Evolutionary conservation across 177 flowering plant genomes (phyloP), one percentile per base, ranked within the genome.

Genomic region (Vitis hybrid): DNA sequence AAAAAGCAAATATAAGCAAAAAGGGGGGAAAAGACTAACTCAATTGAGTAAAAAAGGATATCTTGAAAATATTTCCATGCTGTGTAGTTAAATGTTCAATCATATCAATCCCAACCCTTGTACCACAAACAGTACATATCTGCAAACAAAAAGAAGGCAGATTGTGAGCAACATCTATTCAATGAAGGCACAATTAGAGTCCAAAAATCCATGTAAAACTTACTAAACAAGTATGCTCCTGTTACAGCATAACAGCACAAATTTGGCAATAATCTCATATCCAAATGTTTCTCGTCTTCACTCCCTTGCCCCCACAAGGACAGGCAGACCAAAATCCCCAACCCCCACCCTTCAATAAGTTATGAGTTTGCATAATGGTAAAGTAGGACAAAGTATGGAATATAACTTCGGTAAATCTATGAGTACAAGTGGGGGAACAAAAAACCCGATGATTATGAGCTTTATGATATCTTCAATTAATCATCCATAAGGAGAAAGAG

Each of bases 61-160:
- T 87, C 66, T 79, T 81, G 55, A 80, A 76, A 2, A 78, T 60
- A 66, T 67, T 73, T 51, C 74, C 81, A 71, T 87, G 88, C 16
- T 85, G 79, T 1, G 77, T 51, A 49, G 80, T 78, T 52, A 87
- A 77, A 76, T 85, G 90, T 1, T 66, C 83, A 75, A 80, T 81
- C 81, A 87, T 85, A 72, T 78, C 68, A 31, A 39, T 73, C 70
- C 78, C 78, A 71, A 83, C 80, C 51, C 77, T 78, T 20, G 55
- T 19, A 11, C 70, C 68, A 73, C 90, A 87, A 68, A 85, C 69
- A 64, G 89, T 88, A 60, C 90, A 87, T 10, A 80, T 72, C 90
- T 85, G 86, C 75, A 80, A 79, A 45, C 15, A 73, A 45, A 26
- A 50, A 50, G 1, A 48, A 31, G 10, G 39, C 39, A 11, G 65